A percentile compares a stretch with the other conserved stretches of the same genome.
These are phyloP conservation scores for Penicillium sp. DNA, from an alignment of 2,329 filamentous ascomycete species.

Conservation along the genomic window DNA sequence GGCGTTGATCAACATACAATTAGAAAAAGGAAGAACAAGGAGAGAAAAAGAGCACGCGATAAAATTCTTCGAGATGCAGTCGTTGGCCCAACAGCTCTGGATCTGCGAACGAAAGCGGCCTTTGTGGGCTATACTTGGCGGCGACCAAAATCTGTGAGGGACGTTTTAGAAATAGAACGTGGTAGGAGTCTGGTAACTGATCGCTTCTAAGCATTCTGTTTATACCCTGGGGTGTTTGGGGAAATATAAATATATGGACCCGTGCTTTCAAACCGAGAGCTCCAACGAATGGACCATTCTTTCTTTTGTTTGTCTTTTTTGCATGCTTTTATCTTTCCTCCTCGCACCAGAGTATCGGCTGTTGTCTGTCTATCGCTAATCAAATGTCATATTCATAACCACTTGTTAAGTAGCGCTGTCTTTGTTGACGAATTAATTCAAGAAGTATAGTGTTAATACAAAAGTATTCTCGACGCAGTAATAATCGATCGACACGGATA, in stretches of 20 bases:
- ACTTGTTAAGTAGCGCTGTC: not conserved
- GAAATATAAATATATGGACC: not conserved
- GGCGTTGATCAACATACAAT: conserved; percentile 37
- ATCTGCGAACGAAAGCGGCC: conserved; percentile 73
- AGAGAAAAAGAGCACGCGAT: conserved; percentile 79
- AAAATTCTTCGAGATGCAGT: conserved; percentile 71
- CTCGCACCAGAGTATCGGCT: not conserved
- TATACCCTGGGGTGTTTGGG: not conserved
- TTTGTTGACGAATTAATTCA: not conserved
- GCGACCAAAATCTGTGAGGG: conserved; percentile 34
- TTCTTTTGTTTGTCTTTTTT: not conserved
- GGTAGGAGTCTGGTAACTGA: conserved; percentile 22
- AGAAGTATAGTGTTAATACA: too few species aligned
- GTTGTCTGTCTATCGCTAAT: not conserved
- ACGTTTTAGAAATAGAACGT: conserved; percentile 32
- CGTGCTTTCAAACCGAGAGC: not conserved
- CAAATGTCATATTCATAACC: not conserved
- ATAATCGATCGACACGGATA: not conserved
- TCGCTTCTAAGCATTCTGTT: not conserved
- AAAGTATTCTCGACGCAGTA: too few species aligned
- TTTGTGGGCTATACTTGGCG: conserved; percentile 90
- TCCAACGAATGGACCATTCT: not conserved
- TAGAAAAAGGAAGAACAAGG: conserved; percentile 53
- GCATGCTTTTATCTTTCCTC: not conserved
- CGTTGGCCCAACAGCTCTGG: conserved; percentile 65